phyloP scores from a whole-genome alignment of 1,284 basidiomycete species.

The Trametes hirsuta region DNA sequence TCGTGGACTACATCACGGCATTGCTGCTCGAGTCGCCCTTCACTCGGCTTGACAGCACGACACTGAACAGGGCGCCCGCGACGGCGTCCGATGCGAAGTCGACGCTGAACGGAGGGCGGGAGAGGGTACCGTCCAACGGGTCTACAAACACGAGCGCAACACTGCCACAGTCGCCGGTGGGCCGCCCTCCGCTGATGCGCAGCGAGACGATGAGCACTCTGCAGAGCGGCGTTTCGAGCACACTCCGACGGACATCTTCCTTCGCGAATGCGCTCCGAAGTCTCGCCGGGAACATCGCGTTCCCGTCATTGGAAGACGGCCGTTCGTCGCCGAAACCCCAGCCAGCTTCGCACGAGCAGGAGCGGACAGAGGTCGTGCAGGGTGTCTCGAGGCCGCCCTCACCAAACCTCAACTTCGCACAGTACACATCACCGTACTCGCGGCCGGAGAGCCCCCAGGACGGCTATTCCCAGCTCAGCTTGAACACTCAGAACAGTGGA shows the following conservation, averaged over 20 bases:
- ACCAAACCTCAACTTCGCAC: slow-evolving; percentile 74
- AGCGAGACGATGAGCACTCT: slow-evolving; percentile 68
- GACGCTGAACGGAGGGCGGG: slow-evolving; percentile 37
- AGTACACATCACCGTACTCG: slow-evolving; percentile 77
- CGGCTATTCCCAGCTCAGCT: slow-evolving; percentile 23
- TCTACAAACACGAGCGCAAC: slow-evolving; percentile 43
- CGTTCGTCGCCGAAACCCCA: slow-evolving; percentile 48
- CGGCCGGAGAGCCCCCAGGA: slow-evolving; percentile 47
- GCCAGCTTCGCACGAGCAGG: slow-evolving; percentile 14
- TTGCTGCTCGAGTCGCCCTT: slow-evolving; percentile 90
- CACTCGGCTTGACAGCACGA: slow-evolving; percentile 67
- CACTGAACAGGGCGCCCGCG: slow-evolving; percentile 57
- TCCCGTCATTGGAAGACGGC: slow-evolving; percentile 62
- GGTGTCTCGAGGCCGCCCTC: slow-evolving; percentile 72
- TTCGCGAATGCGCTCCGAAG: slow-evolving; percentile 84
- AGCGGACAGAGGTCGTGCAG: slow-evolving; percentile 35
- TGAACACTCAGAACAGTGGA: slow-evolving; percentile 34
- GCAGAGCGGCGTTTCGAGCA: slow-evolving; percentile 62
- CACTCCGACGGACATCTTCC: slow-evolving; percentile 80
- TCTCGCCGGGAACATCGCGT: slow-evolving; percentile 71
- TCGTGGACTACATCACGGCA: slow-evolving; percentile 92
- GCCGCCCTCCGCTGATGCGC: slow-evolving; percentile 53
- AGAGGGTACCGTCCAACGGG: slow-evolving; percentile 57
- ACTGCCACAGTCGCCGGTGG: slow-evolving; percentile 42
- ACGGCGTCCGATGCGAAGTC: slow-evolving; percentile 34